Conservation (phyloP, 345 rosid genomes). For the Turritis glabra region DNA sequence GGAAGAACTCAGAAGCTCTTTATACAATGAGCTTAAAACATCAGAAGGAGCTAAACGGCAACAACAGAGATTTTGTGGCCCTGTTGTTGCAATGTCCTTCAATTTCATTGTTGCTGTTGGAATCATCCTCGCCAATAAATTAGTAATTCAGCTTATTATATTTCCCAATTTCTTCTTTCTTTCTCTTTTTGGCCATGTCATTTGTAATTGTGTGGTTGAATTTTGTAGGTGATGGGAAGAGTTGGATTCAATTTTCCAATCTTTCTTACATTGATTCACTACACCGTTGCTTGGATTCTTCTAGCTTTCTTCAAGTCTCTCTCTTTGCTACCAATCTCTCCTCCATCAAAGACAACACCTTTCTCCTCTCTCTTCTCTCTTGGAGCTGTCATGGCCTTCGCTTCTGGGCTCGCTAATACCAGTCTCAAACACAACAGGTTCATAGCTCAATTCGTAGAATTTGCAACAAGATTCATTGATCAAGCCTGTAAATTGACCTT, state of each 20-base stretch:
- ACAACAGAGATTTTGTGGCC: slow-evolving; percentile 85
- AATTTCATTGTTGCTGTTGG: slow-evolving; percentile 87
- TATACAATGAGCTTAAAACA: slow-evolving; percentile 81
- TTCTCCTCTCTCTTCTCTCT: slow-evolving; percentile 73
- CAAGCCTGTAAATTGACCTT: not conserved
- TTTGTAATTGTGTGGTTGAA: not conserved
- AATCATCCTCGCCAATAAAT: slow-evolving; percentile 82
- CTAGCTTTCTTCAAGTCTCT: slow-evolving; percentile 72
- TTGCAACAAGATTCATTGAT: not conserved
- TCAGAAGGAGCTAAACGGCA: slow-evolving; percentile 88
- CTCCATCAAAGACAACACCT: slow-evolving; percentile 84
- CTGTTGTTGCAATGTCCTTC: slow-evolving; percentile 81
- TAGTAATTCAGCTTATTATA: slow-evolving; percentile 38
- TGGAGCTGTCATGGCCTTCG: slow-evolving; percentile 91
- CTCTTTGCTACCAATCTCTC: slow-evolving; percentile 77
- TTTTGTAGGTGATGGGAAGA: slow-evolving; percentile 75
- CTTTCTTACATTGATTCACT: slow-evolving; percentile 82
- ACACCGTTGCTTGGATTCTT: slow-evolving; percentile 73
- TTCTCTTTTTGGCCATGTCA: not conserved
- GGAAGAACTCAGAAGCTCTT: slow-evolving; percentile 80
- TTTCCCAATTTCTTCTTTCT: not conserved
- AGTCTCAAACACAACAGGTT: slow-evolving; percentile 91
- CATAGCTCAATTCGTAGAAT: not conserved
- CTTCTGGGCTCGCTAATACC: slow-evolving; percentile 94
- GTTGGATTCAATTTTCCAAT: slow-evolving; percentile 88